These are phyloP conservation scores for Aspergillus carbonarius DNA, from an alignment of 2,329 filamentous ascomycete species.

Conservation along the genomic window DNA sequence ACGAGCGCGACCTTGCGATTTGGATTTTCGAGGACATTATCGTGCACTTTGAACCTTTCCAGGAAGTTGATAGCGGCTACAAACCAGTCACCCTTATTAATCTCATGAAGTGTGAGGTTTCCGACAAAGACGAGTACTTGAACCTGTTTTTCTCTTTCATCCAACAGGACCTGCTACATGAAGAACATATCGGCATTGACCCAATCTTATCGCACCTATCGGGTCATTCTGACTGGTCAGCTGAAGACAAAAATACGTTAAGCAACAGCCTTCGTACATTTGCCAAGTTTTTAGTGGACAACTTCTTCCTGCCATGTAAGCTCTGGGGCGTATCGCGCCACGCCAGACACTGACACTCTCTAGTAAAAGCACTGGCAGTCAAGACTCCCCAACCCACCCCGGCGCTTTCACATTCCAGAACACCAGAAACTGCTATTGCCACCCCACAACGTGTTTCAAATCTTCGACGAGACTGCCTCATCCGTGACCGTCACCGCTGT, in stretches of 20 bases:
- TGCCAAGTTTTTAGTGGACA: background rate
- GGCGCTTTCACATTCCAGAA: background rate
- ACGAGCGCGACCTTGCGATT: constrained; percentile 12
- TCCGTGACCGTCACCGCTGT: constrained; percentile 14
- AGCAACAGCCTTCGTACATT: background rate
- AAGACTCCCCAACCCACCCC: constrained; percentile 11
- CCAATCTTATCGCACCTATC: background rate
- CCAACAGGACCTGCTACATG: background rate
- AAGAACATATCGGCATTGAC: background rate
- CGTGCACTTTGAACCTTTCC: constrained; percentile 15
- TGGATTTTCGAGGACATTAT: constrained; percentile 15
- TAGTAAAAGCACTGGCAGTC: constrained; percentile 16
- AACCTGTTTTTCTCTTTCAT: constrained; percentile 5
- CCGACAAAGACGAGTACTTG: constrained; percentile 8
- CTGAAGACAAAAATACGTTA: background rate
- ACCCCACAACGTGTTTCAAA: constrained; percentile 7
- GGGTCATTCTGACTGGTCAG: background rate
- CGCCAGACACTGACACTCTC: background rate
- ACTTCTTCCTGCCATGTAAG: constrained; percentile 8
- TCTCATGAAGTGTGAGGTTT: constrained; percentile 15
- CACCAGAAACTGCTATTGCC: constrained; percentile 3
- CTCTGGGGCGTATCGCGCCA: background rate
- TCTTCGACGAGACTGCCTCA: constrained; percentile 11
- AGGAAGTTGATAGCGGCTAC: constrained; percentile 10
- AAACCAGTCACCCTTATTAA: constrained; percentile 20